These are phyloP conservation scores for Delonix regia DNA, from an alignment of 306 rosid genomes.

Conservation along the genomic window DNA sequence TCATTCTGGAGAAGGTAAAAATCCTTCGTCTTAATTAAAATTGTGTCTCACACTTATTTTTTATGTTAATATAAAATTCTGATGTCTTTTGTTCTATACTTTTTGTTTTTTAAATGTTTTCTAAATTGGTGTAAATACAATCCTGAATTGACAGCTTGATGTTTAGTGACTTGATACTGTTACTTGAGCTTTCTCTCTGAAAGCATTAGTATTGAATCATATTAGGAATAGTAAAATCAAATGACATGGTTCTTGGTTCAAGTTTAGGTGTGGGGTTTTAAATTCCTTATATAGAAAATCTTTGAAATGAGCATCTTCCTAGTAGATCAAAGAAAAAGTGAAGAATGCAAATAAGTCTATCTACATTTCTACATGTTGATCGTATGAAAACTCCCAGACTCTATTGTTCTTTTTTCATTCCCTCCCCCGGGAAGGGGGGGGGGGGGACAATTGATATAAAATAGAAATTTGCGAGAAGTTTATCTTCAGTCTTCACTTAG, in stretches of 20 bases:
- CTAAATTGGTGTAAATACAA: constrained; percentile 11
- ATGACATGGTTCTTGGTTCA: constrained; percentile 14
- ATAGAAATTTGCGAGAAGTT: constrained; percentile 2
- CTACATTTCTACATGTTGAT: not conserved
- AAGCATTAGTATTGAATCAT: constrained; percentile 3
- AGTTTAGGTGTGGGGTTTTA: constrained; percentile 19
- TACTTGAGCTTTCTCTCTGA: not conserved
- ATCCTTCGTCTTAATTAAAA: not conserved
- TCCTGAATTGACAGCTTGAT: constrained; percentile 9
- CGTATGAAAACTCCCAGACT: not conserved
- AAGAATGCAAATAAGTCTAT: constrained; percentile 25
- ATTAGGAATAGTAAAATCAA: not conserved
- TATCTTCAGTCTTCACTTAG: constrained; percentile 14
- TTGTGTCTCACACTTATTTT: not conserved
- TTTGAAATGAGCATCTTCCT: constrained; percentile 1
- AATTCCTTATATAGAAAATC: constrained; percentile 20
- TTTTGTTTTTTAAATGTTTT: not conserved
- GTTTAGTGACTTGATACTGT: constrained; percentile 15
- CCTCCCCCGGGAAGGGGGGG: too few species aligned
- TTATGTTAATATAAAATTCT: not conserved
- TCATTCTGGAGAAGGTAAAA: constrained; percentile 93
- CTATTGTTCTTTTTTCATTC: too few species aligned
- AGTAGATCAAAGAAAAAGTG: constrained; percentile 11
- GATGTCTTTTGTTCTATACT: not conserved
- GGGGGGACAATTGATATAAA: too few species aligned